Percentiles rank a stretch among this genome's conserved stretches.
phyloP scores from a whole-genome alignment of 1,284 basidiomycete species.

The Fomitopsis palustris region DNA sequence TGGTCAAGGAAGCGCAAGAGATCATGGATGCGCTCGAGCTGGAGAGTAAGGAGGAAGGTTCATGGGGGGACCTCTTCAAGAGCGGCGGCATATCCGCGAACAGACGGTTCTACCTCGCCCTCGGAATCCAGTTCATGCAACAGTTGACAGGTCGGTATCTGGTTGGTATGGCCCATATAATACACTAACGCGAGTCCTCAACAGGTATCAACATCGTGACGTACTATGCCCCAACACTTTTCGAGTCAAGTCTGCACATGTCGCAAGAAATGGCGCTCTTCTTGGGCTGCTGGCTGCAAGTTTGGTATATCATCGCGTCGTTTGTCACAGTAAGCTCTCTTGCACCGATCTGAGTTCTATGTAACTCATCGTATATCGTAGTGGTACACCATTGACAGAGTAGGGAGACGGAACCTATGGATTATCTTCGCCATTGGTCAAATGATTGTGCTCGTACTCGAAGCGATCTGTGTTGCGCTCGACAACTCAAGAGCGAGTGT shows the following conservation, averaged over 20 bases:
- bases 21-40: slow-evolving; percentile 9
- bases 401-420: slow-evolving; percentile 10
- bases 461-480: slow-evolving; percentile 8
- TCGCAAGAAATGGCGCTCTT: slow-evolving; percentile 10
- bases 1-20: slow-evolving; percentile 7
- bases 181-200: not conserved
- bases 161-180: not conserved
- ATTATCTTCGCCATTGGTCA: slow-evolving; percentile 9
- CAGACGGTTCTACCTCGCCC: slow-evolving; percentile 11
- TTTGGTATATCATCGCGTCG: slow-evolving; percentile 20
- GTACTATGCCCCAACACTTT: slow-evolving; percentile 12
- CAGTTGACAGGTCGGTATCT: slow-evolving; percentile 9
- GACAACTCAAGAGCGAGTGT: slow-evolving; percentile 3
- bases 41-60: slow-evolving; percentile 10
- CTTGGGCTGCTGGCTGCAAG: slow-evolving; percentile 11
- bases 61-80: slow-evolving; percentile 11
- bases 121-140: slow-evolving; percentile 15
- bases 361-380: slow-evolving; percentile 29
- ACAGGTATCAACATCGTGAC: slow-evolving; percentile 12
- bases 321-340: slow-evolving; percentile 12
- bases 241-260: slow-evolving; percentile 10
- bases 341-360: slow-evolving; percentile 9
- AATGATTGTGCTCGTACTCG: slow-evolving; percentile 5
- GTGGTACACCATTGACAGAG: slow-evolving; percentile 13
- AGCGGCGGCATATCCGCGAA: slow-evolving; percentile 7